phyloP scores from a whole-genome alignment of 345 rosid genomes.

The Toxicodendron radicans region DNA sequence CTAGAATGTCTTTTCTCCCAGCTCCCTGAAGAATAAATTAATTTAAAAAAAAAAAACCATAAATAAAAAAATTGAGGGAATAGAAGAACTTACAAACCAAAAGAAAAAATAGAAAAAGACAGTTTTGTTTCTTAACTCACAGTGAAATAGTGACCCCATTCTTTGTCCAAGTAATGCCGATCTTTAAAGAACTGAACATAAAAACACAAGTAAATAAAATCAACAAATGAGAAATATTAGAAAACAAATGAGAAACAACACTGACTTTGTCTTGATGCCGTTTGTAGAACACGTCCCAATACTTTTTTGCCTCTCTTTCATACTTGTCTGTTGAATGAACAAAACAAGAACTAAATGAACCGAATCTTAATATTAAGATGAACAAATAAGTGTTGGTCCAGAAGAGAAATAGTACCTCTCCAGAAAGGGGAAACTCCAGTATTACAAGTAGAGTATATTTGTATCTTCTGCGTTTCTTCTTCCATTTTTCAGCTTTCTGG shows the following conservation, averaged over 20 bases:
- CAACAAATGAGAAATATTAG: neutral
- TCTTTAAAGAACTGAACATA: constrained; percentile 84
- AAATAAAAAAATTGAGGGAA: neutral
- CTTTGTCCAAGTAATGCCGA: constrained; percentile 93
- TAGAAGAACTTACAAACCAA: constrained; percentile 8
- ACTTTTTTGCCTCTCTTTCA: constrained; percentile 82
- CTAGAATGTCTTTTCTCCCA: constrained; percentile 54
- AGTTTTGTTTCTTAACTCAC: constrained; percentile 43
- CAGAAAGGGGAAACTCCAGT: constrained; percentile 69
- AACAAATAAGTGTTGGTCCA: too few species aligned
- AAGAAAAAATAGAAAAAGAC: constrained; percentile 3
- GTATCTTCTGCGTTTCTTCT: constrained; percentile 42
- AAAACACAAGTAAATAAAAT: constrained; percentile 4
- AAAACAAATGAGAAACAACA: constrained; percentile 9
- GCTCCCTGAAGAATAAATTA: constrained; percentile 42
- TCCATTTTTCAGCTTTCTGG: constrained; percentile 5
- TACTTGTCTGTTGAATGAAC: constrained; percentile 57
- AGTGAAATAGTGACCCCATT: constrained; percentile 77
- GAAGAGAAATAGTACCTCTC: constrained; percentile 51
- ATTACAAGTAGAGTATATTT: constrained; percentile 60
- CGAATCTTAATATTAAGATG: neutral
- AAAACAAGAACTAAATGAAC: constrained; percentile 5
- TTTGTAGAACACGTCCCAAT: constrained; percentile 88
- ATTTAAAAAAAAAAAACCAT: neutral
- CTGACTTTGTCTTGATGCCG: constrained; percentile 76